Evolutionary conservation across 768 basidiomycete species (phyloP).

Genomic region (Mrakia frigida): DNA sequence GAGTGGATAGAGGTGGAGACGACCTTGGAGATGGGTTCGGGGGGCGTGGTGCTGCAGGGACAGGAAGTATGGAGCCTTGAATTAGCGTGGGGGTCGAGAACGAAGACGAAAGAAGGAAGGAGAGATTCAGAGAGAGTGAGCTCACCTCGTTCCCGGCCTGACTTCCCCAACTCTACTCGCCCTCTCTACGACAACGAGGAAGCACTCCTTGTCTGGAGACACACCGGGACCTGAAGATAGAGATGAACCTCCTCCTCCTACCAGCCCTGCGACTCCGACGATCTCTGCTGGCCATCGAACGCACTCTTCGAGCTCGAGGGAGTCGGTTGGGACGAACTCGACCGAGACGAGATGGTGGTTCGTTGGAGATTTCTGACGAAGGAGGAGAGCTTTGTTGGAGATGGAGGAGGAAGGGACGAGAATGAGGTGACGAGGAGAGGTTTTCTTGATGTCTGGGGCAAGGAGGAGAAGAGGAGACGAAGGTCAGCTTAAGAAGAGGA

Average conservation of each 20-base stretch:
- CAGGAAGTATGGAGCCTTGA: no score
- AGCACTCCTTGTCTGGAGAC: constrained; percentile 12
- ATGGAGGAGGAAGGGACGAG: constrained; percentile 10
- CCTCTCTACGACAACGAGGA: constrained; percentile 27
- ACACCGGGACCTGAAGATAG: constrained; percentile 48
- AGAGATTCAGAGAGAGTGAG: constrained; percentile 70
- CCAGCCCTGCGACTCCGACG: constrained; percentile 66
- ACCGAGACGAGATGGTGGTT: constrained; percentile 56
- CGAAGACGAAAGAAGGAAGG: constrained; percentile 59
- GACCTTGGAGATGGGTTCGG: constrained; percentile 56
- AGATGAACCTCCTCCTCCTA: constrained; percentile 42
- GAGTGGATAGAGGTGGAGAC: constrained; percentile 86
- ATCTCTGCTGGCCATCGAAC: constrained; percentile 68
- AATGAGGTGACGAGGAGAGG: constrained; percentile 26
- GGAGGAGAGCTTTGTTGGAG: constrained; percentile 15
- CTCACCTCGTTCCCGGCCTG: constrained; percentile 46
- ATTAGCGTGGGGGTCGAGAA: no score
- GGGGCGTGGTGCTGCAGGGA: constrained; percentile 54
- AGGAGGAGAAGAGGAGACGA: background rate
- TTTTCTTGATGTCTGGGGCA: constrained; percentile 24
- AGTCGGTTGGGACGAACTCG: constrained; percentile 70
- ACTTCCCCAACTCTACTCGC: constrained; percentile 49
- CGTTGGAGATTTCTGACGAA: constrained; percentile 9
- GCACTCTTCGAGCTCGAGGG: constrained; percentile 63
- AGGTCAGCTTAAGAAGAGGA: background rate